Conservation (phyloP, 495 filamentous ascomycete species). For the Penicillium waksmanii region DNA sequence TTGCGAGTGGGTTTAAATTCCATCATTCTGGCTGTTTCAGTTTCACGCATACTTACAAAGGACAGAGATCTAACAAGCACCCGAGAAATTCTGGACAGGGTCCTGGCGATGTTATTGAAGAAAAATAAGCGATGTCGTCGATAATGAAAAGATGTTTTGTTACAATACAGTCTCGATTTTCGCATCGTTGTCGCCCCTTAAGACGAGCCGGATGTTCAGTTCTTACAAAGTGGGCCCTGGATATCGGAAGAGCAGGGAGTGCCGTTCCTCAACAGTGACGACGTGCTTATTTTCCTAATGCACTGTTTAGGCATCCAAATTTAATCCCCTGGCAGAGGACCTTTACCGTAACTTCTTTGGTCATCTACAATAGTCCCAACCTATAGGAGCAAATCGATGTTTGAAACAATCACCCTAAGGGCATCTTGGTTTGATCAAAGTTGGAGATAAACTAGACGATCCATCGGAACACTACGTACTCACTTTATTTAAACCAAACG, state of each 20-base stretch:
- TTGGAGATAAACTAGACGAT: background rate
- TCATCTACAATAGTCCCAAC: background rate
- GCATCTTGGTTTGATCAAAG: background rate
- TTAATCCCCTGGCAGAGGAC: too few species aligned
- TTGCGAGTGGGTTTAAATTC: background rate
- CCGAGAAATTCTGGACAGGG: background rate
- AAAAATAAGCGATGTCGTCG: too few species aligned
- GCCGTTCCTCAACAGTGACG: too few species aligned
- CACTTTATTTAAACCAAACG: background rate
- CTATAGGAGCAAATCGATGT: too few species aligned
- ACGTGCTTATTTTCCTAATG: too few species aligned
- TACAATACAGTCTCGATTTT: background rate
- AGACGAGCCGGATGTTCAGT: background rate
- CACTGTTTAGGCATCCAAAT: too few species aligned
- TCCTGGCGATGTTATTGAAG: background rate
- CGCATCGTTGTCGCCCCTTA: background rate
- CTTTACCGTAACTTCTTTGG: background rate
- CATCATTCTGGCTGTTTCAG: background rate
- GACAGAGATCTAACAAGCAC: background rate
- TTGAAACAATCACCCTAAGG: background rate
- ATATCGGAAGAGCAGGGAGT: too few species aligned
- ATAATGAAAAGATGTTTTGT: background rate
- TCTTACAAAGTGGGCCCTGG: too few species aligned
- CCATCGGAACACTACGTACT: background rate
- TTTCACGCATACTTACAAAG: background rate